phyloP scores from a whole-genome alignment of 805 yeast genomes.

The Kuraishia hungarica region DNA sequence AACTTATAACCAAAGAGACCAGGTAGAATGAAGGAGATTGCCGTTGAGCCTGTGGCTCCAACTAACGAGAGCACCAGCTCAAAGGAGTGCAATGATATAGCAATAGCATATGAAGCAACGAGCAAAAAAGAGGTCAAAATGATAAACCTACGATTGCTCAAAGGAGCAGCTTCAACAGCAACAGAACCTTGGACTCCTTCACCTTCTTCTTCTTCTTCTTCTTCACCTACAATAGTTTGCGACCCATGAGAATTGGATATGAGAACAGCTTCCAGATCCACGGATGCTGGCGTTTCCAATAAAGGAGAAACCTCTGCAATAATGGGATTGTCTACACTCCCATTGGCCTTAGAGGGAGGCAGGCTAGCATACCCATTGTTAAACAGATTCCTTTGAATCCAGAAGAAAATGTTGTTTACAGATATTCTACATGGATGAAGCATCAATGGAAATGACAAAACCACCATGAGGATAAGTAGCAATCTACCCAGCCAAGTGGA shows the following conservation, averaged over 20 bases:
- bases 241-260: neutral
- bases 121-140: conserved; percentile 40
- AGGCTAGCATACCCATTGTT: neutral
- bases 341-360: neutral
- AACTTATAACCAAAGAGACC: conserved; percentile 66
- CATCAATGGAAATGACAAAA: conserved; percentile 70
- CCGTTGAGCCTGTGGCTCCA: conserved; percentile 79
- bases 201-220: conserved; percentile 3
- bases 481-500: conserved; percentile 47
- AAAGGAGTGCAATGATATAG: conserved; percentile 52
- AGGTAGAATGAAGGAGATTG: conserved; percentile 71
- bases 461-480: conserved; percentile 61
- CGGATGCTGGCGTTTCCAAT: neutral
- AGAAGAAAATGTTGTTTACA: conserved; percentile 53
- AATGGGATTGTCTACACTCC: neutral
- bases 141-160: conserved; percentile 35
- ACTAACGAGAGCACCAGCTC: conserved; percentile 65
- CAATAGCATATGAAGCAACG: conserved; percentile 40
- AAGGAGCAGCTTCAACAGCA: conserved; percentile 28
- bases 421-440: conserved; percentile 78
- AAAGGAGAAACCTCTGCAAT: neutral
- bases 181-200: neutral
- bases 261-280: neutral
- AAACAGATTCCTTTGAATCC: conserved; percentile 22
- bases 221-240: neutral